A percentile compares a stretch with the other conserved stretches of the same genome.
Conservation (phyloP, 768 basidiomycete species). For the Leccinum subgranulosum region DNA sequence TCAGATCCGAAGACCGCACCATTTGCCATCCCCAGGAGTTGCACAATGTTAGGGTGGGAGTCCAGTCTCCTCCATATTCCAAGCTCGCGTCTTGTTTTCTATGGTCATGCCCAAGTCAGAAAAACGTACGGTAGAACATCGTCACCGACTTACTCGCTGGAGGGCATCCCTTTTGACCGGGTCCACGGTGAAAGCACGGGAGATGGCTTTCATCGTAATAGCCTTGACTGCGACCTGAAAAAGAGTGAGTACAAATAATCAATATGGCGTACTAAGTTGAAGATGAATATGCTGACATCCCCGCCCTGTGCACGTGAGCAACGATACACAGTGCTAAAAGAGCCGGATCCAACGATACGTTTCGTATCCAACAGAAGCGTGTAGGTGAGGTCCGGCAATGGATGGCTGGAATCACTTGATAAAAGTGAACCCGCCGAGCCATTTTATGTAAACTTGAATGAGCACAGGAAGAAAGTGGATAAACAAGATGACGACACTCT, state of each 20-base stretch:
- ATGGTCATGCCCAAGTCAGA: neutral
- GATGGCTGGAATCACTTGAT: neutral
- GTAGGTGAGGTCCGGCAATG: constrained; percentile 1
- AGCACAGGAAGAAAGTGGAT: neutral
- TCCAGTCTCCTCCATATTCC: constrained; percentile 7
- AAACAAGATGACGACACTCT: neutral
- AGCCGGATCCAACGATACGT: neutral
- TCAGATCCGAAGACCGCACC: constrained; percentile 2
- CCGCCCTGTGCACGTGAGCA: neutral
- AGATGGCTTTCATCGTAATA: neutral
- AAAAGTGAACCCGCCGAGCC: neutral
- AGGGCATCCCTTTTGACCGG: neutral
- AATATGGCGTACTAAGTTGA: no score
- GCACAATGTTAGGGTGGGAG: constrained; percentile 8
- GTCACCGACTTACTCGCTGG: neutral
- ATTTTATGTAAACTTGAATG: neutral
- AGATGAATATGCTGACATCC: neutral
- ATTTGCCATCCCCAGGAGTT: neutral
- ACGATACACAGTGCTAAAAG: neutral
- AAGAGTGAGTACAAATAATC: neutral
- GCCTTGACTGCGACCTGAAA: constrained; percentile 9
- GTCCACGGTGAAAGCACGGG: neutral
- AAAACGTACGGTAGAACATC: neutral
- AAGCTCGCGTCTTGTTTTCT: constrained; percentile 6
- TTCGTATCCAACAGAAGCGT: neutral